phyloP scores from a whole-genome alignment of 2,329 filamentous ascomycete species.

The Hypocrella siamensis region DNA sequence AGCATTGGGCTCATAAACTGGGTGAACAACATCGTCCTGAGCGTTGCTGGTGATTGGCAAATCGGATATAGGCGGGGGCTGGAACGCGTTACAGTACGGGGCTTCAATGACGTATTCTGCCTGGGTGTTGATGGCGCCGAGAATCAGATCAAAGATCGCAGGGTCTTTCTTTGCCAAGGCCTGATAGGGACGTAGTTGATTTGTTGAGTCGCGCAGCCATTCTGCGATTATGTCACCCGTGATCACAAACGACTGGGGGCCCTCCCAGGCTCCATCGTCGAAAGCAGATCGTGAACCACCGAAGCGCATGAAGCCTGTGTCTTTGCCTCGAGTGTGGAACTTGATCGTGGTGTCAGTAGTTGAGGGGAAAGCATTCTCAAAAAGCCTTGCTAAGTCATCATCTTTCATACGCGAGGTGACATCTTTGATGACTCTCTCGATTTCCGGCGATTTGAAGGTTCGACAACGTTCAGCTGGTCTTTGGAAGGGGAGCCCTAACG shows the following conservation, averaged over 20 bases:
- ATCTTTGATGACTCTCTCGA: slow-evolving; percentile 77
- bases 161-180: slow-evolving; percentile 67
- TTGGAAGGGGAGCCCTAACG: slow-evolving; percentile 70
- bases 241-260: slow-evolving; percentile 82
- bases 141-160: slow-evolving; percentile 61
- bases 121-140: slow-evolving; percentile 93
- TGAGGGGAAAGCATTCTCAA: slow-evolving; percentile 91
- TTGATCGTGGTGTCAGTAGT: slow-evolving; percentile 71
- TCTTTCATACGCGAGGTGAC: slow-evolving; percentile 68
- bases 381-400: slow-evolving; percentile 76
- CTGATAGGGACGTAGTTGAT: slow-evolving; percentile 87
- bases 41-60: slow-evolving; percentile 59
- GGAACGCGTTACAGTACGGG: slow-evolving; percentile 97
- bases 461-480: slow-evolving; percentile 68
- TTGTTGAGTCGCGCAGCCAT: slow-evolving; percentile 85
- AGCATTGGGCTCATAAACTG: slow-evolving; percentile 63
- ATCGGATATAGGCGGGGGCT: slow-evolving; percentile 74
- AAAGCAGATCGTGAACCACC: slow-evolving; percentile 12
- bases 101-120: slow-evolving; percentile 86
- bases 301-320: slow-evolving; percentile 19
- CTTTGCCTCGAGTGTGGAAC: slow-evolving; percentile 59
- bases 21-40: slow-evolving; percentile 73
- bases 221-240: slow-evolving; percentile 88
- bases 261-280: slow-evolving; percentile 57
- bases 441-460: slow-evolving; percentile 73